These are phyloP conservation scores for Xylaria hypoxylon DNA, from an alignment of 2,329 filamentous ascomycete genomes.

Conservation along the genomic window DNA sequence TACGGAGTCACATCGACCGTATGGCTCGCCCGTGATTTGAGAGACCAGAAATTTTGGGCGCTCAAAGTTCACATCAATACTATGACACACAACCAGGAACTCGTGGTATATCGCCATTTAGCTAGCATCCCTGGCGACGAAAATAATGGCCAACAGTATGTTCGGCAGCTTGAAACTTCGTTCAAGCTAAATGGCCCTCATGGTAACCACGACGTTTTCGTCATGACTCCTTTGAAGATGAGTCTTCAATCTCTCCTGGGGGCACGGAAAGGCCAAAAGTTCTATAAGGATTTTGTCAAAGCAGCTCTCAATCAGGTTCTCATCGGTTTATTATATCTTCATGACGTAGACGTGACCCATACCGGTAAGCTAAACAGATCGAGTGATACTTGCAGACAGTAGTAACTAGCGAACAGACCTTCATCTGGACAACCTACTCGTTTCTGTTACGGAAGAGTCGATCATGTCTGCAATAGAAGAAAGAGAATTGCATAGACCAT, in stretches of 20 bases:
- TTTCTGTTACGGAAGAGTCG: slow-evolving; percentile 6
- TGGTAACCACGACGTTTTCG: slow-evolving; percentile 26
- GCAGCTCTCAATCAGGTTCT: slow-evolving; percentile 19
- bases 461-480: slow-evolving; percentile 23
- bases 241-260: slow-evolving; percentile 18
- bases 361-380: slow-evolving; percentile 17
- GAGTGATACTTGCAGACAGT: not conserved
- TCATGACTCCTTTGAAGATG: slow-evolving; percentile 21
- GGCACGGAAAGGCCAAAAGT: slow-evolving; percentile 8
- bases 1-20: slow-evolving; percentile 27
- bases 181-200: slow-evolving; percentile 20
- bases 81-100: slow-evolving; percentile 22
- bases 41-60: slow-evolving; percentile 22
- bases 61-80: slow-evolving; percentile 29
- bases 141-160: not conserved
- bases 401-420: slow-evolving; percentile 12
- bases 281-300: slow-evolving; percentile 15
- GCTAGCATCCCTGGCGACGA: not conserved
- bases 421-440: slow-evolving; percentile 25
- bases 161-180: slow-evolving; percentile 19
- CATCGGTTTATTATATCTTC: slow-evolving; percentile 15
- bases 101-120: slow-evolving; percentile 20
- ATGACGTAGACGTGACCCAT: slow-evolving; percentile 20
- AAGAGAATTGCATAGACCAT: slow-evolving; percentile 13
- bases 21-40: slow-evolving; percentile 29